Evolutionary conservation across 2,329 filamentous ascomycete genomes (phyloP), one percentile per base, ranked within the genome.

Genomic region (Fusarium piperis): DNA sequence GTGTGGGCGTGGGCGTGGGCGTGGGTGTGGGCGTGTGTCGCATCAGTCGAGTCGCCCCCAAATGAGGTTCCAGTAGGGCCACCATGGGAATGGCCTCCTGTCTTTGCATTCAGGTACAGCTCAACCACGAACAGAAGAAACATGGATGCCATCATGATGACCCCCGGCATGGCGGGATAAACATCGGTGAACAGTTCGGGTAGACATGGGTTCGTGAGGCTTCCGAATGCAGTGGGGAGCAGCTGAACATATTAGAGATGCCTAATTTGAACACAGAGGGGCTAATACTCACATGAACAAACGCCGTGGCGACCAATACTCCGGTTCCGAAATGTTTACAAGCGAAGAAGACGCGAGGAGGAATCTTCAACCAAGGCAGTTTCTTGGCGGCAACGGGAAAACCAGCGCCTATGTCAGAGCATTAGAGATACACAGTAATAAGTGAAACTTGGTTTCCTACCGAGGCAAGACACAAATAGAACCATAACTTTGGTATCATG

Each of bases 291-390:
- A 28, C 85, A 84, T 93, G 91, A 20, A 93, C 91, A 72, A 93
- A 93, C 3, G 91, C 91, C 2, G 91, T 93, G 28, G 91, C 91
- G 64, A 93, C 88, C 38, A 93, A 83, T 18, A 93, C 91, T 67
- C 91, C 91, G 1, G 91, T 93, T 77, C 91, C 90, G 70, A 92
- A 91, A 74, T 90, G 88, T 73, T 90, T 90, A 80, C 87, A 90
- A 62, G 88, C 86, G 76, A 90, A 90, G 79, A 90, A 90, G 33
- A 88, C 76, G 70, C 83, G 85, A 2, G 85, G 81, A 0, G 88
- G 87, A 10, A 90, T 86, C 78, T 87, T 89, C 75, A 90, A 80
- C 85, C 86, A 88, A 61, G 80, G 85, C 72, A 90, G 80, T 78
- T 89, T 90, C 79, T 86, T 87, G 4, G 85, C 85, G 5, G 83